Conservation (phyloP, 768 basidiomycete species). For the Daedaleopsis sinensis region DNA sequence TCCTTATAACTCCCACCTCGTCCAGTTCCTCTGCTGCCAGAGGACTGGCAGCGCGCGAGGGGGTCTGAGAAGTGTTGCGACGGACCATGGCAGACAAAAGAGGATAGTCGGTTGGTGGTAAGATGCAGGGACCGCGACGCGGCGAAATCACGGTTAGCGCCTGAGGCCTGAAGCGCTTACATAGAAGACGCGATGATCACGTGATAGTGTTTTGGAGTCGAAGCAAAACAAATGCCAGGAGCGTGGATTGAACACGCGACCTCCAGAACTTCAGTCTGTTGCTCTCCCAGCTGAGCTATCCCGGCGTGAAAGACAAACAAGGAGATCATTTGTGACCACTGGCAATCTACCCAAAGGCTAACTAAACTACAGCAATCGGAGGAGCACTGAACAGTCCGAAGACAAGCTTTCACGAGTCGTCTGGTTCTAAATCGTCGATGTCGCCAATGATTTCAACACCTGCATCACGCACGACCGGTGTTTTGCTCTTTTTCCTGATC, state of each 20-base stretch:
- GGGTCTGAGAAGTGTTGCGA: conserved; percentile 49
- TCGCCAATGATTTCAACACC: conserved; percentile 35
- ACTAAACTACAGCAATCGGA: too few species aligned
- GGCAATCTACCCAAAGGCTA: too few species aligned
- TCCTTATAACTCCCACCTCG: conserved; percentile 34
- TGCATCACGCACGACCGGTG: conserved; percentile 22
- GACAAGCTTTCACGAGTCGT: conserved; percentile 1
- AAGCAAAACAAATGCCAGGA: conserved; percentile 18
- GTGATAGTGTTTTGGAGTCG: not conserved
- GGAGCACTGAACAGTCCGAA: too few species aligned
- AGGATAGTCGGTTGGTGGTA: not conserved
- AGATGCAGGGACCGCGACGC: too few species aligned
- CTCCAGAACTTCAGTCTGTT: not conserved
- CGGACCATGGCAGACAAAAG: conserved; percentile 33
- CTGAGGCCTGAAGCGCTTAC: too few species aligned
- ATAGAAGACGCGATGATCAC: not conserved
- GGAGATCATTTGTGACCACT: too few species aligned
- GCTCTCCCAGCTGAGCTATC: not conserved
- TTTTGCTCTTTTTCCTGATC: conserved; percentile 21
- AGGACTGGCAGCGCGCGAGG: conserved; percentile 55
- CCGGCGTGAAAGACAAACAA: conserved; percentile 14
- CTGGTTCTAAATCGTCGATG: conserved; percentile 30
- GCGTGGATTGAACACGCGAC: conserved; percentile 10
- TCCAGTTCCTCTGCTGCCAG: conserved; percentile 45
- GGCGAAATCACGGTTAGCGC: too few species aligned